phyloP scores from a whole-genome alignment of 257 asterid species.

The Datura wrightii region DNA sequence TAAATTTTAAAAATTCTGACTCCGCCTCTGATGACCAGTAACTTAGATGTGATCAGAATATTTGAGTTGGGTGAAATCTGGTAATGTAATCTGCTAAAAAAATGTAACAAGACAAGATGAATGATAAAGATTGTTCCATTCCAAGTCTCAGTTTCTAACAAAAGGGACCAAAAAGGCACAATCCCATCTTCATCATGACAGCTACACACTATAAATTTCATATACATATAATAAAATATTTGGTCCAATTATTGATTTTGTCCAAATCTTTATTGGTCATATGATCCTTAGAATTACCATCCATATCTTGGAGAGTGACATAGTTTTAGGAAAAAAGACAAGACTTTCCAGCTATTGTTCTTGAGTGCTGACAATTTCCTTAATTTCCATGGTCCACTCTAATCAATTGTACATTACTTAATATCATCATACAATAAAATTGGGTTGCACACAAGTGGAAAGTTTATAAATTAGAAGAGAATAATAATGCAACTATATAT shows the following conservation, averaged over 20 bases:
- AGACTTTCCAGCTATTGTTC: conserved; percentile 40
- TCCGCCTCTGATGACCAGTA: neutral
- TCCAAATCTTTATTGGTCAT: conserved; percentile 45
- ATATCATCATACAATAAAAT: conserved; percentile 28
- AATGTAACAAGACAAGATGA: conserved; percentile 33
- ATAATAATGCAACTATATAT: neutral
- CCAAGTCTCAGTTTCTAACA: conserved; percentile 38
- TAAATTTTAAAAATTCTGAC: neutral
- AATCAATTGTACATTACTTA: conserved; percentile 27
- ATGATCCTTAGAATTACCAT: conserved; percentile 31
- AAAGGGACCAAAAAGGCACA: conserved; percentile 39
- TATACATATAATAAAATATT: conserved; percentile 41
- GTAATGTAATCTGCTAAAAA: neutral
- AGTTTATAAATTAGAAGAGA: neutral
- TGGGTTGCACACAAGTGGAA: neutral
- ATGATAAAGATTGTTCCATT: conserved; percentile 44
- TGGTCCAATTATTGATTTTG: conserved; percentile 61
- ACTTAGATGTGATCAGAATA: neutral
- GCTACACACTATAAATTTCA: conserved; percentile 43
- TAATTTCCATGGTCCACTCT: conserved; percentile 33
- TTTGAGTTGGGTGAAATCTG: conserved; percentile 10
- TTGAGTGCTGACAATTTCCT: conserved; percentile 37
- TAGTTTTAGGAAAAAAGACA: conserved; percentile 55
- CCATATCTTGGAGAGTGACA: conserved; percentile 57
- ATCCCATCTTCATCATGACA: conserved; percentile 54